phyloP scores from a whole-genome alignment of 345 rosid species.

The Noccaea caerulescens region DNA sequence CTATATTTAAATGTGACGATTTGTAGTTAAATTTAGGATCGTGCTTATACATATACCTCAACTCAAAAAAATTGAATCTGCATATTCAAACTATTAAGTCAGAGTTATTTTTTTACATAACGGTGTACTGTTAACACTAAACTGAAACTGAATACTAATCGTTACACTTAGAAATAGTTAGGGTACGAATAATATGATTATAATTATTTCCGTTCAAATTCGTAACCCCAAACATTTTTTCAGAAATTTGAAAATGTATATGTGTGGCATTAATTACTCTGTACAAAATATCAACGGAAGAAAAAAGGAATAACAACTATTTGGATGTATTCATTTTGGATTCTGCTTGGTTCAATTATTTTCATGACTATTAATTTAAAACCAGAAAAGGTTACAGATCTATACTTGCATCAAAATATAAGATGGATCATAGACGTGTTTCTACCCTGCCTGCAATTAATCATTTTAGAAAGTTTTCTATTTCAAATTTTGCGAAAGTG shows the following conservation, averaged over 20 bases:
- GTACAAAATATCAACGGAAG: neutral
- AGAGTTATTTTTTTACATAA: too few relatives aligned
- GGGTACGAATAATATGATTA: too few relatives aligned
- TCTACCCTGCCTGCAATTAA: constrained; percentile 11
- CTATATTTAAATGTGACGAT: too few relatives aligned
- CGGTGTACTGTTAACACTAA: too few relatives aligned
- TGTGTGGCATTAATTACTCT: neutral
- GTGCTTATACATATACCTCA: too few relatives aligned
- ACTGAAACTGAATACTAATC: too few relatives aligned
- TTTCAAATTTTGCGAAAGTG: neutral
- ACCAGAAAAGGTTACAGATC: neutral
- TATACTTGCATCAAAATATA: neutral
- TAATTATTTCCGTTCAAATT: neutral
- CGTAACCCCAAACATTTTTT: neutral
- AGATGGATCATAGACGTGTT: neutral
- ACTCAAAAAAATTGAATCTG: too few relatives aligned
- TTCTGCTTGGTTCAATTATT: constrained; percentile 30
- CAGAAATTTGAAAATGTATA: neutral
- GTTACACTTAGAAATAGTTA: too few relatives aligned
- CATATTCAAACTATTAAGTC: too few relatives aligned
- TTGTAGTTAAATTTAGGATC: too few relatives aligned
- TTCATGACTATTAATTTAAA: neutral
- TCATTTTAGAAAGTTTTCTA: neutral
- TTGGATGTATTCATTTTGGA: constrained; percentile 32
- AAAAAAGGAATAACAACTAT: constrained; percentile 15